Base-by-base conservation (phyloP, 2,329 filamentous ascomycete genomes). In the Colletotrichum tanaceti region DNA sequence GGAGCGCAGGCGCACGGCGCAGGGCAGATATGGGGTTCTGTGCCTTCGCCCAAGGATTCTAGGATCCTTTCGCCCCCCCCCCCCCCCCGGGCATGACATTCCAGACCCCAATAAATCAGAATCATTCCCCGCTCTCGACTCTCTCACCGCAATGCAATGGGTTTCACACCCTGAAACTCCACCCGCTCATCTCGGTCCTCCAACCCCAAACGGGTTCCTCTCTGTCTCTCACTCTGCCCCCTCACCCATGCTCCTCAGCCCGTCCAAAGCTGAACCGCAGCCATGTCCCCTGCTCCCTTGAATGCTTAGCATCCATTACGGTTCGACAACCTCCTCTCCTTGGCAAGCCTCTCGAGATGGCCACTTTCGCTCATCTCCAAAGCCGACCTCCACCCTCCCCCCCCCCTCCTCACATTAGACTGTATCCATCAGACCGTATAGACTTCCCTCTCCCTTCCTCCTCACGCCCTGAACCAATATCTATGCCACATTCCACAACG, bases 81-180 rank as follows among this genome's bases (percentile, higher is more conserved):
- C n/a, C n/a, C n/a, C n/a, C n/a, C n/a, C n/a, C n/a, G n/a, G n/a
- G 22, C 49, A 20, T 38, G 18, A 32, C 22, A 49, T 49, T 20
- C 46, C 49, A 20, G 16, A 16, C 5, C n/a, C 32, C 14, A 20
- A 55, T 14, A 38, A 41, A 39, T 28, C n/a, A 39, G 20, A 39
- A 39, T 20, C 55, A 66, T 55, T 49, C 24, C 5, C 53, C 47
- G 39, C 22, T 13, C 18, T 16, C 38, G 32, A 14, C 62, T 55
- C 62, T 55, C 62, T 46, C 62, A 60, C 55, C 65, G 62, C 39
- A 60, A 59, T 16, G 35, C 54, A 54, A 64, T 60, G 62, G 62
- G 65, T 68, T 68, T 68, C 65, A 68, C 16, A 68, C 65, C 62
- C 65, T 68, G 65, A 68, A 60, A 68, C 65, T 68, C 65, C 46